Conservation (phyloP, 208 protist species). For the Borovskyia barvae region DNA sequence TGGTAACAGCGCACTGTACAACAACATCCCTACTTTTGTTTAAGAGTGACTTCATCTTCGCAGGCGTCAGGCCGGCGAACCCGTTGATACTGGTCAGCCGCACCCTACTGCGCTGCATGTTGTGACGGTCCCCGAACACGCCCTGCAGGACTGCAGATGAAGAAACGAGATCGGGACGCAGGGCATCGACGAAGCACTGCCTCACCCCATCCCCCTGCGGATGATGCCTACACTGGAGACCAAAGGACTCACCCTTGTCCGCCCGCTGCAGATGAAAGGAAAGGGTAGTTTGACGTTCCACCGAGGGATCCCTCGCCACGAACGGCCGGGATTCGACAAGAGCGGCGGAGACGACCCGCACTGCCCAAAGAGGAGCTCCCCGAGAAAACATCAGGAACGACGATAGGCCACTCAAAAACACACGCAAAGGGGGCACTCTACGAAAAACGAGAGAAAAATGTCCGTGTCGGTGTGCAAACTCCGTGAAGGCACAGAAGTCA, state of each 20-base stretch:
- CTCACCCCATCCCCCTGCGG: background rate
- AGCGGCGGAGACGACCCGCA: constrained; percentile 9
- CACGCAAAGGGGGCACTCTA: too few relatives aligned
- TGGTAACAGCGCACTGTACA: constrained; percentile 10
- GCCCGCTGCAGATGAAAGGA: constrained; percentile 17
- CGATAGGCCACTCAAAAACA: too few relatives aligned
- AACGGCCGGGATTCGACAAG: constrained; percentile 5
- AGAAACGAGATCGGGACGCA: background rate
- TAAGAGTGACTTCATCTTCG: background rate
- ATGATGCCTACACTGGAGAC: constrained; percentile 1
- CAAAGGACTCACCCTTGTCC: background rate
- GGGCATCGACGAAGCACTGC: constrained; percentile 6
- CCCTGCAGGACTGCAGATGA: constrained; percentile 8
- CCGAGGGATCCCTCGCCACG: background rate
- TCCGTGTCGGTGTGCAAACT: too few relatives aligned
- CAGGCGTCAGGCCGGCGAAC: background rate
- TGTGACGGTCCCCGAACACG: background rate
- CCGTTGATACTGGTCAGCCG: constrained; percentile 13
- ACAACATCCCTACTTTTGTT: background rate
- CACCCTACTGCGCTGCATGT: background rate
- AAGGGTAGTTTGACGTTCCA: background rate
- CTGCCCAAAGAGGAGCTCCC: background rate
- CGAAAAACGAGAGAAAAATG: too few relatives aligned
- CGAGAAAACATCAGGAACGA: constrained; percentile 10
- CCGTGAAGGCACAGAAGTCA: too few relatives aligned